These are phyloP conservation scores for Mimosa bimucronata DNA, from an alignment of 306 rosid species.

Conservation along the genomic window DNA sequence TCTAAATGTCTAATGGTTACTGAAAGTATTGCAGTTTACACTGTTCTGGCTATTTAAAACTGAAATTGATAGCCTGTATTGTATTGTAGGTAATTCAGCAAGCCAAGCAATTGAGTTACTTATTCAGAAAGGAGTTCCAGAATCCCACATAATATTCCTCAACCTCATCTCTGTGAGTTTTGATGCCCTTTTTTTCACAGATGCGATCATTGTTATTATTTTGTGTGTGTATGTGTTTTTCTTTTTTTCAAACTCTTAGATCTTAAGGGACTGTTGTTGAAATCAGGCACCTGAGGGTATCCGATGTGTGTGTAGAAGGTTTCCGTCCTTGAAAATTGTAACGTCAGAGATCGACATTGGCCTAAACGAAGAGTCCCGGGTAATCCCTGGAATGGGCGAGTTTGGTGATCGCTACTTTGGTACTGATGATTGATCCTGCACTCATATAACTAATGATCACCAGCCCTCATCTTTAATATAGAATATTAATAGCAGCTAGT, in stretches of 20 bases:
- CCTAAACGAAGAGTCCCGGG: conserved; percentile 78
- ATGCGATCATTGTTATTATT: conserved; percentile 1
- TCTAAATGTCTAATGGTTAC: neutral
- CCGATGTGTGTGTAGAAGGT: conserved; percentile 81
- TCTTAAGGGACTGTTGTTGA: conserved; percentile 1
- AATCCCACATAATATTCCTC: conserved; percentile 90
- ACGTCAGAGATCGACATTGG: conserved; percentile 91
- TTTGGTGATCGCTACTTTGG: conserved; percentile 98
- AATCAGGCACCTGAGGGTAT: conserved; percentile 96
- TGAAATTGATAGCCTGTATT: conserved; percentile 35
- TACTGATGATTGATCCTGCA: conserved; percentile 59
- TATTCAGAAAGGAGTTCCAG: conserved; percentile 94
- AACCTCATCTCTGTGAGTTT: conserved; percentile 91
- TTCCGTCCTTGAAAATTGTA: conserved; percentile 88
- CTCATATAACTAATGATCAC: neutral
- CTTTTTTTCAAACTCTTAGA: neutral
- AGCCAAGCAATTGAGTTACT: conserved; percentile 94
- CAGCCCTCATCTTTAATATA: neutral
- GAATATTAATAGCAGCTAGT: neutral
- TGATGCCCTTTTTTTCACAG: conserved; percentile 1
- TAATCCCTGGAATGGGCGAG: conserved; percentile 92
- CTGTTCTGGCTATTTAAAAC: conserved; percentile 17
- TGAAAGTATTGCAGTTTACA: neutral
- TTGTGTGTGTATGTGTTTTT: too few species aligned
- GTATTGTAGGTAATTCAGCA: conserved; percentile 86